Percentiles rank a stretch among this genome's conserved stretches.
Conservation (phyloP, 345 rosid genomes). For the Populus tremula region DNA sequence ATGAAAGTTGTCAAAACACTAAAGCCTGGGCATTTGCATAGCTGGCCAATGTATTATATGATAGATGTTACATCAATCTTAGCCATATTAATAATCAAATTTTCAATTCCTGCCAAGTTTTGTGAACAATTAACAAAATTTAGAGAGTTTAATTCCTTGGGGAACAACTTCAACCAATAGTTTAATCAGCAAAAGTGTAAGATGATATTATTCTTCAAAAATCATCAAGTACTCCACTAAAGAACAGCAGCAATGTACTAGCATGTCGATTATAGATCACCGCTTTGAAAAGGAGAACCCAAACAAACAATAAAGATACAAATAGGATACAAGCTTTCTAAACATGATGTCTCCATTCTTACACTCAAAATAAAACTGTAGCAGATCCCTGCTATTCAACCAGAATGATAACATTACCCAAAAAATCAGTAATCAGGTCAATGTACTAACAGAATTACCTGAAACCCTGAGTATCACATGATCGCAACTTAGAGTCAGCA, state of each 20-base stretch:
- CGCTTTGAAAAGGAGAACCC: neutral
- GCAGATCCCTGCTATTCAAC: neutral
- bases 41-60: neutral
- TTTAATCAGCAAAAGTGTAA: neutral
- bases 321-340: neutral
- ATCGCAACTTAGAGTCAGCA: slow-evolving; percentile 62
- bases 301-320: neutral
- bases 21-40: neutral
- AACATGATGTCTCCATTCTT: neutral
- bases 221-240: neutral
- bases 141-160: neutral
- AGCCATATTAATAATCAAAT: neutral
- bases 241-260: neutral
- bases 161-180: neutral
- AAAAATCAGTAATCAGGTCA: neutral
- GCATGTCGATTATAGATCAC: neutral
- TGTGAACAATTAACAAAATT: neutral
- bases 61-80: neutral
- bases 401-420: neutral
- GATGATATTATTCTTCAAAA: neutral
- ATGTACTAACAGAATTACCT: slow-evolving; percentile 45
- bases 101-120: neutral
- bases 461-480: slow-evolving; percentile 66
- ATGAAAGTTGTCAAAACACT: neutral
- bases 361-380: neutral